Evolutionary conservation across 108 stramenopile species (phyloP), one percentile per base, ranked within the genome.

Genomic region (Nitzschia sp.): DNA sequence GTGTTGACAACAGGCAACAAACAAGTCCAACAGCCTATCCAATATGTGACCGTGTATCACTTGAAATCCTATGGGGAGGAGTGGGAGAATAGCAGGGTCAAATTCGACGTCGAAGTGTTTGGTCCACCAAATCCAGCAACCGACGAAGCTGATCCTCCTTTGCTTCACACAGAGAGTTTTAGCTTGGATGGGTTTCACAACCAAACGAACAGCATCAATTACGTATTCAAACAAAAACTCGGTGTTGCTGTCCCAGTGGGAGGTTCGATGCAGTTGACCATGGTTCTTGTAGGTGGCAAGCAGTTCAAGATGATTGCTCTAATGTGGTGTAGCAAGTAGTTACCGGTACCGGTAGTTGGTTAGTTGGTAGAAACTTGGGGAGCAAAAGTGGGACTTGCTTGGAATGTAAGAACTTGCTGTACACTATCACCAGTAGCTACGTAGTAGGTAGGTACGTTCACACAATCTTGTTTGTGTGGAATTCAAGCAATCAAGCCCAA

Each of bases 61-160:
- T 71, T 86, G 77, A 83, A 71, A 41, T 83, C 82, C 43, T 86
- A 86, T 44, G 85, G 85, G 26, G 77, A 72, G 9, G 70, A 74
- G 43, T 86, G 85, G 85, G 80, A 67, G 2, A 72, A 69, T 0
- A 80, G 43, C 52, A 52, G 46, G 67, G 80, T 14, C 64, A 67
- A 56, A 69, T 77, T 46, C 78, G 56, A 55, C 79, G 11, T 65
- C 17, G 48, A 68, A 38, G 57, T 72, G 15, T 48, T 15, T 10
- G 61, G 48, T 8, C 14, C 14, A 14, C 57, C 56, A 24, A 65
- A 48, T 17, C 14, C 17, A 48, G 3, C 29, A 34, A 5, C 29
- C 1, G 29, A 34, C 5, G 29, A 34, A 3, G 29, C 29, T 34
- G 29, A 3, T 34, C 3, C 29, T 34, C 29, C 29, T 34, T 34